Evolutionary conservation across 257 asterid genomes (phyloP), one percentile per base, ranked within the genome.

Genomic region (Penstemon eatonii): DNA sequence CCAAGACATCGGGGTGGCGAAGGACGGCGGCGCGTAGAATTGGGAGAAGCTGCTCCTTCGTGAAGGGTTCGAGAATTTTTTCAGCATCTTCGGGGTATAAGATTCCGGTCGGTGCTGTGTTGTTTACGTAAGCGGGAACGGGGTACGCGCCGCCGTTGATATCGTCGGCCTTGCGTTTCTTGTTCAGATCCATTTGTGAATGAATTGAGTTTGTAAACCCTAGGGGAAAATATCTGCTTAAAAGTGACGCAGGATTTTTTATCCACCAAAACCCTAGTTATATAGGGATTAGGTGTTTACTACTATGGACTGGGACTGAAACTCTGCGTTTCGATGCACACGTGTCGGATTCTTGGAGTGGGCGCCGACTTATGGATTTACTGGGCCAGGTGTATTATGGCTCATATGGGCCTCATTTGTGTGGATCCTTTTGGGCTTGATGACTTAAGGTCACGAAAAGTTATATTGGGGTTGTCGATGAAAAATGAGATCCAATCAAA

Each of bases 161-260:
- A 62, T 86, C 95, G 68, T 92, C 98, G 63, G 96, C 81, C 73
- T 88, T 92, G 64, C 98, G 96, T 40, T 92, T 92, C 84, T 92
- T 92, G 36, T 85, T 52, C 37, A 87, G 92, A 87, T 92, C 98
- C 96, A 92, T 87, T 66, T 56, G 37, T 4, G 45, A 47, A 3
- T 25, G 12, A 63, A 51, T 10, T 7, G 50, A 56, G 56, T 8
- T 39, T 46, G 44, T 39, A 7, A 55, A 25, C 33, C 33, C 33
- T 25, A 25, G 33, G 33, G 33, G 33, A 25, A 25, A 25, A 25
- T 2, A 25, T 1, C 33, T 25, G 33, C 33, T 25, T 25, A 25
- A 25, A 2, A 25, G 33, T 25, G 33, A 2, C 33, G 33, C 33
- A 25, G 33, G 33, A 25, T 25, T 25, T 25, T 25, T 25, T 25